Evolutionary conservation across 352 stramenopile genomes (phyloP).

Genomic region (Pythium biforme): DNA sequence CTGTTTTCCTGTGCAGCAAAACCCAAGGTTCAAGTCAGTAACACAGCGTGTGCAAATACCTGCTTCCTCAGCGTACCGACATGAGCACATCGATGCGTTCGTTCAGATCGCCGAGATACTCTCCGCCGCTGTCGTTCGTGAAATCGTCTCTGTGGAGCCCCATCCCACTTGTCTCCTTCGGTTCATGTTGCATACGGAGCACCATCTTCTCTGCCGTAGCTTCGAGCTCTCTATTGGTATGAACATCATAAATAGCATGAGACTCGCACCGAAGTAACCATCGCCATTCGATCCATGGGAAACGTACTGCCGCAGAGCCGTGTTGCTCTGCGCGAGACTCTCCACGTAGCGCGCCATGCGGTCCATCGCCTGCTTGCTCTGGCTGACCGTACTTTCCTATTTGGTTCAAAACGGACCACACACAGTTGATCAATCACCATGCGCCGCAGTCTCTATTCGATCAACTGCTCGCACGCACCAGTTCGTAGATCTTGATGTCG

Average conservation of each 20-base stretch:
- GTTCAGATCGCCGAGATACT: conserved; percentile 73
- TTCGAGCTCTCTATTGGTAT: conserved; percentile 56
- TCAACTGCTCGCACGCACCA: background rate
- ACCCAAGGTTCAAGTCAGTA: too few relatives aligned
- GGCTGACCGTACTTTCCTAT: conserved; percentile 45
- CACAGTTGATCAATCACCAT: background rate
- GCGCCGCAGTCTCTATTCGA: too few relatives aligned
- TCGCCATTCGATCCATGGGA: background rate
- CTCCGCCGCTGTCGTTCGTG: conserved; percentile 39
- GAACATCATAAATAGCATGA: too few relatives aligned
- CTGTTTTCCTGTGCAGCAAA: conserved; percentile 54
- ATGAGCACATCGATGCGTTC: conserved; percentile 81
- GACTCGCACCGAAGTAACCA: too few relatives aligned
- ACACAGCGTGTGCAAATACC: too few relatives aligned
- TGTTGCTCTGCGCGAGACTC: conserved; percentile 64
- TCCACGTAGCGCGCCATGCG: conserved; percentile 46
- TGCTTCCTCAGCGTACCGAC: conserved; percentile 38
- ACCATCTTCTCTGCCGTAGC: conserved; percentile 51
- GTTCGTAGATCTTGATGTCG: conserved; percentile 68
- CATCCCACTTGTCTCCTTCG: conserved; percentile 30
- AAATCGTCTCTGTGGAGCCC: conserved; percentile 28
- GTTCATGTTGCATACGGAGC: conserved; percentile 45
- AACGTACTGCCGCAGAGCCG: conserved; percentile 57
- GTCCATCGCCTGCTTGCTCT: conserved; percentile 65
- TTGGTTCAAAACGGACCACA: too few relatives aligned